A percentile compares a stretch with the other conserved stretches of the same genome.
phyloP scores from a whole-genome alignment of 2,329 filamentous ascomycete genomes.

The Rhexocercosporidium sp. region DNA sequence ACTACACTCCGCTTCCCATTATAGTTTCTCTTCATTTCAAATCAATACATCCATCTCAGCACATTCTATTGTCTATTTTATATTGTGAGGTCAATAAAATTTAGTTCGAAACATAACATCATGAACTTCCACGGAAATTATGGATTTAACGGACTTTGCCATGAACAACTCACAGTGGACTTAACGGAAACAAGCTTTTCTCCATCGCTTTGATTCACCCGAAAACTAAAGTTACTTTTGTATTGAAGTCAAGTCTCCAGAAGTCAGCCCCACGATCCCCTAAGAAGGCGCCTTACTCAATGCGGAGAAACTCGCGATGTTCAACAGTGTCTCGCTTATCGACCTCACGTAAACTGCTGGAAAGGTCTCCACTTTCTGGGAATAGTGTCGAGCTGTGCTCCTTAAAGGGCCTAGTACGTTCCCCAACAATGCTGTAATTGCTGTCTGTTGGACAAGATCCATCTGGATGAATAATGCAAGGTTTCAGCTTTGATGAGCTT shows the following conservation, averaged over 20 bases:
- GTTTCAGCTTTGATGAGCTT: too few species aligned
- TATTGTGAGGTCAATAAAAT: background rate
- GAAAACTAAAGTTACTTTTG: too few species aligned
- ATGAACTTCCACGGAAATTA: background rate
- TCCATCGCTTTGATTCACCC: background rate
- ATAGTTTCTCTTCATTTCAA: too few species aligned
- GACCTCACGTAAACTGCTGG: too few species aligned
- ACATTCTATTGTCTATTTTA: too few species aligned
- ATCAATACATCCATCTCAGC: too few species aligned
- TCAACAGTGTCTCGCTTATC: background rate
- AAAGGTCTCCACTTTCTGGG: background rate
- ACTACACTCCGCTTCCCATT: too few species aligned
- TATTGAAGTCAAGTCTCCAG: too few species aligned
- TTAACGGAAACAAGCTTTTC: background rate
- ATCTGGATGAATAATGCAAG: too few species aligned
- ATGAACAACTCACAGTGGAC: background rate
- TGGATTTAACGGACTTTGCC: background rate
- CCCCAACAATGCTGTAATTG: too few species aligned
- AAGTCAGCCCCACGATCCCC: background rate
- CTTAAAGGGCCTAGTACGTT: background rate
- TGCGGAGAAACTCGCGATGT: conserved; percentile 3
- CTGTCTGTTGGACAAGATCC: too few species aligned
- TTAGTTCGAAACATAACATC: background rate
- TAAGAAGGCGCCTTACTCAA: background rate
- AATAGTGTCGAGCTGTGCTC: background rate